phyloP scores from a whole-genome alignment of 2,329 filamentous ascomycete species.

The Claviceps arundinis region DNA sequence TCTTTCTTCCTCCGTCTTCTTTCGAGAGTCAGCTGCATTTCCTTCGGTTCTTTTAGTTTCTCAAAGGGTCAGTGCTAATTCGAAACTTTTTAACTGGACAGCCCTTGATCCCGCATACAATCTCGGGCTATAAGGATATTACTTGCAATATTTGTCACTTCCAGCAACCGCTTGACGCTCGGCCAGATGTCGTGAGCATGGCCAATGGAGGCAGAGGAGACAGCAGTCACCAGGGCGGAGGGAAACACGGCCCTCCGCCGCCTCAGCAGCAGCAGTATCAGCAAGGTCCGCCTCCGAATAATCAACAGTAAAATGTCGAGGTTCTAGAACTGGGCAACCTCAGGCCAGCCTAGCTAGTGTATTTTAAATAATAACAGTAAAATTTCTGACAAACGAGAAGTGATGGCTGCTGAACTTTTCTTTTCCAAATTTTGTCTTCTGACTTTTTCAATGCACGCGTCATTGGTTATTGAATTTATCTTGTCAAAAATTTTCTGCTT shows the following conservation, averaged over 20 bases:
- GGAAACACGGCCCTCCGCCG: constrained; percentile 15
- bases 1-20: neutral
- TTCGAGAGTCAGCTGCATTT: neutral
- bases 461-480: no score
- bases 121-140: constrained; percentile 55
- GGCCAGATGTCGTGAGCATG: constrained; percentile 43
- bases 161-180: constrained; percentile 49
- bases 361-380: neutral
- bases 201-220: constrained; percentile 22
- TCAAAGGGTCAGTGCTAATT: neutral
- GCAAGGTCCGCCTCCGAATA: neutral
- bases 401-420: neutral
- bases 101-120: constrained; percentile 59
- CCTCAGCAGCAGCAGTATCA: constrained; percentile 10
- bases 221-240: constrained; percentile 11
- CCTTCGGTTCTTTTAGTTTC: neutral
- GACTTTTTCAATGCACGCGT: neutral
- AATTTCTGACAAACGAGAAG: neutral
- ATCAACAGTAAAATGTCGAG: neutral
- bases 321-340: no score
- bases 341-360: no score
- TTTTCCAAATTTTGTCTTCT: neutral
- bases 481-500: no score
- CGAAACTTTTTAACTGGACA: constrained; percentile 13
- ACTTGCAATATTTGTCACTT: constrained; percentile 66